These are phyloP conservation scores for Closterium sp. DNA, from an alignment of 139 green algal species.

Conservation along the genomic window DNA sequence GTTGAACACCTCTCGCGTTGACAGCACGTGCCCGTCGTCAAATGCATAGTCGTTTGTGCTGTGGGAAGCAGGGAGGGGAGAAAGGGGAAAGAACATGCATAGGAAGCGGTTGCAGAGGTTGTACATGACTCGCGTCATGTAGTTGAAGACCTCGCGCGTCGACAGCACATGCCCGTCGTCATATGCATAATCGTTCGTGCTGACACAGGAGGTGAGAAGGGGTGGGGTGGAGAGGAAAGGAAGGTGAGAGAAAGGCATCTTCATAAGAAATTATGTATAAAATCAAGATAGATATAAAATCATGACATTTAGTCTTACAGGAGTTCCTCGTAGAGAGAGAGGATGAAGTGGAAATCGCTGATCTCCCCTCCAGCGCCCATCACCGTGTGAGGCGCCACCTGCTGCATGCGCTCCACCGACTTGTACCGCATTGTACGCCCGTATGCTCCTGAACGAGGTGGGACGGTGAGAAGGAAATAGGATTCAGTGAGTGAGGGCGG, in stretches of 20 bases:
- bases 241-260: too few species aligned
- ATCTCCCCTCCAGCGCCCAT: conserved; percentile 89
- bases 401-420: conserved; percentile 75
- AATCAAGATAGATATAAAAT: too few species aligned
- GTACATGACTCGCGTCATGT: conserved; percentile 94
- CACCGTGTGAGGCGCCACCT: conserved; percentile 71
- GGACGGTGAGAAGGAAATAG: neutral
- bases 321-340: conserved; percentile 86
- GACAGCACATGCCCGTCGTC: conserved; percentile 82
- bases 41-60: conserved; percentile 80
- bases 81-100: too few species aligned
- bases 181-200: conserved; percentile 79
- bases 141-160: conserved; percentile 79
- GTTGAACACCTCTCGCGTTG: conserved; percentile 74
- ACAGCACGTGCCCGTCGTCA: conserved; percentile 82
- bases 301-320: conserved; percentile 3
- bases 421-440: conserved; percentile 98
- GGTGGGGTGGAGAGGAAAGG: too few species aligned
- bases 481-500: neutral
- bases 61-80: neutral
- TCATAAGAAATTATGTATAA: too few species aligned
- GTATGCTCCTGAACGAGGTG: conserved; percentile 72
- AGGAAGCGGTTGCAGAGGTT: conserved; percentile 62
- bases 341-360: conserved; percentile 91
- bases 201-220: too few species aligned